These are phyloP conservation scores for Hyphodiscus hymeniophilus DNA, from an alignment of 495 filamentous ascomycete genomes.

Conservation along the genomic window DNA sequence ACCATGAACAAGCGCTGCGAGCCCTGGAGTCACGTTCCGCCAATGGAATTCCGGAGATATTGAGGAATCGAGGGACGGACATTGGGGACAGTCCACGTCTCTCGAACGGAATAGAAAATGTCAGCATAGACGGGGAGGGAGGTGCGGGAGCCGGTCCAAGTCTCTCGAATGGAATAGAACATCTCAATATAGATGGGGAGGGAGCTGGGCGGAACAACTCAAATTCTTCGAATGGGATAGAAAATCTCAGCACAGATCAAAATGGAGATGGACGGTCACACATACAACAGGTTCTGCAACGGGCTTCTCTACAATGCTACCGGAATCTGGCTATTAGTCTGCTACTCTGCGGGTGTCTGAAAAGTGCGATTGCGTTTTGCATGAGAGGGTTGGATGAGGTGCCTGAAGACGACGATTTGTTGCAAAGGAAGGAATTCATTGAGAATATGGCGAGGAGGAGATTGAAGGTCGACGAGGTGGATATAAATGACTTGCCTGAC, in stretches of 20 bases:
- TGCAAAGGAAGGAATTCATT: conserved; percentile 38
- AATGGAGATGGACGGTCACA: conserved; percentile 16
- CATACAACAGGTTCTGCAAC: conserved; percentile 28
- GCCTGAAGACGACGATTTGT: conserved; percentile 38
- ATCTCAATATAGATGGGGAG: not conserved
- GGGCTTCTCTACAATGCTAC: conserved; percentile 43
- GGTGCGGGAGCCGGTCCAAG: too few species aligned
- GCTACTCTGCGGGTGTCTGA: conserved; percentile 58
- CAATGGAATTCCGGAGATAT: conserved; percentile 11
- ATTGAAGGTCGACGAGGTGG: conserved; percentile 28
- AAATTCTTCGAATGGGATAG: conserved; percentile 17
- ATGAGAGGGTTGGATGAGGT: conserved; percentile 37
- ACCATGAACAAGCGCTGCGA: conserved; percentile 47
- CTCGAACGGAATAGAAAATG: conserved; percentile 15
- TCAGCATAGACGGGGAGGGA: conserved; percentile 26
- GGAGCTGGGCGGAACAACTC: not conserved
- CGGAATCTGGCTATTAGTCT: conserved; percentile 52
- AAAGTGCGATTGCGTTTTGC: conserved; percentile 61
- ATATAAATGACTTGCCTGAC: conserved; percentile 53
- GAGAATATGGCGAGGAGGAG: conserved; percentile 36
- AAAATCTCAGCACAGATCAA: conserved; percentile 19
- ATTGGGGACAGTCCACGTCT: conserved; percentile 7
- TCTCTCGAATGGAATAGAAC: too few species aligned
- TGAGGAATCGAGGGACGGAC: not conserved
- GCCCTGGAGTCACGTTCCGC: conserved; percentile 25